Evolutionary conservation across 2,329 filamentous ascomycete genomes (phyloP).

Genomic region (Phialocephala sp.): DNA sequence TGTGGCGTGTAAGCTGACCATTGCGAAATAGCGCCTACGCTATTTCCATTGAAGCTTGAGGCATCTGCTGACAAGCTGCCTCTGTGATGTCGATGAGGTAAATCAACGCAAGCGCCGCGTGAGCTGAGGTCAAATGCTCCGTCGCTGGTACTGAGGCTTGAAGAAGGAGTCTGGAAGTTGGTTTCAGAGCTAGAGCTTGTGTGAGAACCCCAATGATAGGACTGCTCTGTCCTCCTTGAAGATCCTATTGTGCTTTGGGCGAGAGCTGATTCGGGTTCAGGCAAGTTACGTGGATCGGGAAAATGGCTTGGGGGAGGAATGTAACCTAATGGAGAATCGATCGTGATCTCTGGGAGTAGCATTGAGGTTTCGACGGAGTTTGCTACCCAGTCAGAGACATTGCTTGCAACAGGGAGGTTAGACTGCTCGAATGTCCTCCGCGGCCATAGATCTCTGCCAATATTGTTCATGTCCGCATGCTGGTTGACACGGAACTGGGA

Average conservation of each 20-base stretch:
- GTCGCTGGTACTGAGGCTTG: neutral
- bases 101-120: neutral
- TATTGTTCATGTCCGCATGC: neutral
- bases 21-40: neutral
- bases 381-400: neutral
- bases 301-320: neutral
- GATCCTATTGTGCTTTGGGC: neutral
- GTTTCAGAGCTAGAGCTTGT: neutral
- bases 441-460: neutral
- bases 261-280: neutral
- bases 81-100: neutral
- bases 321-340: neutral
- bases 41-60: neutral
- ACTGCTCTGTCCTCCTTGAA: neutral
- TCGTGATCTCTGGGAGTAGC: neutral
- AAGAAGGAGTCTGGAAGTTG: neutral
- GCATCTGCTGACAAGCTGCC: neutral
- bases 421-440: neutral
- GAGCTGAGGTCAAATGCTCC: neutral
- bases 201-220: neutral
- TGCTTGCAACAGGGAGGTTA: neutral
- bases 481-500: neutral
- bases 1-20: neutral
- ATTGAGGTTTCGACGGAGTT: neutral
- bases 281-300: neutral